Percentiles rank a stretch among this genome's conserved stretches.
Conservation (phyloP, 495 filamentous ascomycete species). For the Parathielavia appendiculata region DNA sequence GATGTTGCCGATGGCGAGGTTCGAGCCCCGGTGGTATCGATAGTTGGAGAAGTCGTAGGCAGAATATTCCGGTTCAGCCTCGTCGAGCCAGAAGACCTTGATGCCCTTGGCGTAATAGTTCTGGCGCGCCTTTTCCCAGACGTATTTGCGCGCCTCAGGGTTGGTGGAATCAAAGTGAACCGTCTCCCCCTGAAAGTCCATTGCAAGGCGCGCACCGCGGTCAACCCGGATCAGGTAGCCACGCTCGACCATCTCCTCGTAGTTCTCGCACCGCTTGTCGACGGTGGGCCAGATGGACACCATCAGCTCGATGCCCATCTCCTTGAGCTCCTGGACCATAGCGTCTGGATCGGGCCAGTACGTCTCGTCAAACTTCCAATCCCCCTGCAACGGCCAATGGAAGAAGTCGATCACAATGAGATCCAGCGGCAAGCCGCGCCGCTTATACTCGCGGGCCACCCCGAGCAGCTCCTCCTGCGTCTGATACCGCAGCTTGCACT, state of each 20-base stretch:
- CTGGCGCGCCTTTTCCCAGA: constrained; percentile 51
- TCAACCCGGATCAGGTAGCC: constrained; percentile 51
- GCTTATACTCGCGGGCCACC: constrained; percentile 50
- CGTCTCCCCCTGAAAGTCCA: constrained; percentile 49
- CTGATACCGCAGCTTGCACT: constrained; percentile 56
- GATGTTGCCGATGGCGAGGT: constrained; percentile 51
- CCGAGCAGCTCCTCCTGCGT: constrained; percentile 53
- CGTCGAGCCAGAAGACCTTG: constrained; percentile 56
- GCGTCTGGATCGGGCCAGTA: constrained; percentile 53
- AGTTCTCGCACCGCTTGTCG: constrained; percentile 49
- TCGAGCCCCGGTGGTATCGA: constrained; percentile 50
- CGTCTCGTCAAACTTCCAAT: constrained; percentile 53
- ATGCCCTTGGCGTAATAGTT: constrained; percentile 57
- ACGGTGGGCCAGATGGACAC: constrained; percentile 57
- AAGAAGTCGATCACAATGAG: constrained; percentile 59
- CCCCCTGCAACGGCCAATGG: constrained; percentile 56
- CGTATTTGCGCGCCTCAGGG: constrained; percentile 43
- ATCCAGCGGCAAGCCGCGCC: constrained; percentile 48
- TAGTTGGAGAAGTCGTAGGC: constrained; percentile 58
- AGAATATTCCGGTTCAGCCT: constrained; percentile 55
- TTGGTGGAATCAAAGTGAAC: constrained; percentile 56
- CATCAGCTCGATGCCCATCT: constrained; percentile 52
- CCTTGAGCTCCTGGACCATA: constrained; percentile 52
- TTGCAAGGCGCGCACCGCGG: constrained; percentile 46
- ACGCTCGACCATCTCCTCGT: constrained; percentile 49